Evolutionary conservation across 2,329 filamentous ascomycete genomes (phyloP), one percentile per base, ranked within the genome.

Genomic region (Helicocarpus griseus): DNA sequence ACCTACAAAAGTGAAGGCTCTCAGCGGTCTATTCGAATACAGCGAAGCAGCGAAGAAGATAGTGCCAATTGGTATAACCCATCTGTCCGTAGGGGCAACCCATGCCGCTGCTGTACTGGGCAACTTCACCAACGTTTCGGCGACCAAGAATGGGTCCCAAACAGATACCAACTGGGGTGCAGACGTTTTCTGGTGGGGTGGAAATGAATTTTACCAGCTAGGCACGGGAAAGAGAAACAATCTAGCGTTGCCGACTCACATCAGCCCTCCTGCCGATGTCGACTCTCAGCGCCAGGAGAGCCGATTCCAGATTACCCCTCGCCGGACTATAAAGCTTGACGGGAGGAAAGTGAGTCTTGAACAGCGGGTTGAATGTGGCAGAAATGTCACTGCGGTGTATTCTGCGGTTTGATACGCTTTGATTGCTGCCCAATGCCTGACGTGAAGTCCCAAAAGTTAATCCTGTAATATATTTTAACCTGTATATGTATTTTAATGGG

Each of bases 111-210:
- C 89, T 1, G 77, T 93, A 8, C 83, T 97, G 81, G 79, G 83
- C 62, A 96, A 96, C 64, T 79, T 86, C 28, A 87, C 87, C 1
- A 76, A 82, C 49, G 76, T 89, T 5, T 71, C 75, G 14, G 77
- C 83, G 61, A 54, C 69, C 64, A 50, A 74, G 61, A 66, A 68
- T 55, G 60, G 67, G 14, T 77, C 77, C 1, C 73, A 80, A 38
- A 85, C 87, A 57, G 86, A 89, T 61, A 88, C 83, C 1, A 58
- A 59, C n/a, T 95, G 84, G 81, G 93, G 93, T 46, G 82, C 86
- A 4, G 93, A 97, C 65, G 83, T 90, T 28, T 67, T 97, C 1
- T 94, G 88, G 75, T 98, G 90, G 88, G 93, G 93, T 55, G 89
- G 89, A 49, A 98, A 97, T 62, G 90, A 97, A 71, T 81, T 85